Evolutionary conservation across 1,284 basidiomycete genomes (phyloP), one percentile per base, ranked within the genome.

Genomic region (Schizophyllum commune): DNA sequence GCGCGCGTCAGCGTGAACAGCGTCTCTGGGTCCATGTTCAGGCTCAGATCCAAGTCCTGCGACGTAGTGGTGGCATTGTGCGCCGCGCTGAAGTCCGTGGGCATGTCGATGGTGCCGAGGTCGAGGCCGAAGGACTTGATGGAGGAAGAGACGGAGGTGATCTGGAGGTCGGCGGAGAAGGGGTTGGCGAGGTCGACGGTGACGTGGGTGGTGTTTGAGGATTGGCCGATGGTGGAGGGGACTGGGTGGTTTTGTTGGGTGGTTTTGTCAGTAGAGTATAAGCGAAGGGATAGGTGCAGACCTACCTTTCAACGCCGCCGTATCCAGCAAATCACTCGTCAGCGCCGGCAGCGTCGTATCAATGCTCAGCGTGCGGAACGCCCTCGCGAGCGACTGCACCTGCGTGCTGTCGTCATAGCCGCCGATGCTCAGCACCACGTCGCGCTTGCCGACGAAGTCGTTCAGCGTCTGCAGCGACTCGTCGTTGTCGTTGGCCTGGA

Each of bases 21-120:
- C 33, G 82, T 75, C n/a, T 82, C 72, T 21, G 88, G 89, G 65
- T 89, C 85, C 64, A 88, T 80, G 70, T 91, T 91, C 79, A 92
- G 79, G 66, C 83, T 74, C 55, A 92, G 73, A 60, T 84, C 73
- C 61, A 92, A 72, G 6, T 70, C 69, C 2, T 89, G 88, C 11
- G 87, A 89, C 34, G 76, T 73, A 1, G 83, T 86, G 3, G 78
- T 82, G 5, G 77, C 71, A 61, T 84, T 84, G 15, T 86, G 85
- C 5, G 76, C 68, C 0, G 82, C 77, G 11, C 70, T 69, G 67
- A 91, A 89, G 64, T 81, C 77, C 0, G 82, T 83, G 9, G 74
- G 67, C 13, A 81, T 79, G 61, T 82, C 75, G 65, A 92, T 91
- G 27, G 78, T 79, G 1, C 89, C 91, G 32, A 92, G 77, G 52